Evolutionary conservation across 169 alveolate species (phyloP).

Genomic region (Amoebophrya sp.): DNA sequence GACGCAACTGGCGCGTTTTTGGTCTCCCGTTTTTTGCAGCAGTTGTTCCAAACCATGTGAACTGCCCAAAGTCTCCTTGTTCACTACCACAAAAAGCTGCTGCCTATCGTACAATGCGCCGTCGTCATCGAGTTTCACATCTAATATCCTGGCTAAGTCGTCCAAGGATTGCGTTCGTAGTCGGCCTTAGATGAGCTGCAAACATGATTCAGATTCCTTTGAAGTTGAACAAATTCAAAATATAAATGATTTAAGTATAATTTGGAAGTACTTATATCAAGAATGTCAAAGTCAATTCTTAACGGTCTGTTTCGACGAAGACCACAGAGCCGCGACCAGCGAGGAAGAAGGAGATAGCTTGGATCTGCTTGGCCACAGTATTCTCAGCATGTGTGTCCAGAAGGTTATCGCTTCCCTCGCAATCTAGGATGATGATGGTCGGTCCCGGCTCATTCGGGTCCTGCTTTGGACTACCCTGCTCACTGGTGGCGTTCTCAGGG

Average conservation of each 20-base stretch:
- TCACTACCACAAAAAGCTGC: background rate
- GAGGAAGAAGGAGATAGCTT: constrained; percentile 3
- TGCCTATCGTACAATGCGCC: background rate
- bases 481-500: background rate
- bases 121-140: background rate
- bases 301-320: constrained; percentile 15
- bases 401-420: background rate
- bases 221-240: too few relatives aligned
- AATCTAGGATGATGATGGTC: background rate
- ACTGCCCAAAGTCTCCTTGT: background rate
- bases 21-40: background rate
- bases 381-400: background rate
- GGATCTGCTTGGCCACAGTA: constrained; percentile 12
- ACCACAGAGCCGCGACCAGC: background rate
- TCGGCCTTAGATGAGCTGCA: too few relatives aligned
- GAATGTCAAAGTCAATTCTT: too few relatives aligned
- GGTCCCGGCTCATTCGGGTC: too few relatives aligned
- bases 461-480: background rate
- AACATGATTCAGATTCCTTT: too few relatives aligned
- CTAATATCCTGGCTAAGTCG: background rate
- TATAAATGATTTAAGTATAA: too few relatives aligned
- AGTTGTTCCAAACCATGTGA: background rate
- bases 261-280: too few relatives aligned
- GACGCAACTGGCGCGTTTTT: too few relatives aligned
- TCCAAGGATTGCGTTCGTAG: background rate